phyloP scores from a whole-genome alignment of 1,139 yeast species.

The Magnusiomyces suaveolens region DNA sequence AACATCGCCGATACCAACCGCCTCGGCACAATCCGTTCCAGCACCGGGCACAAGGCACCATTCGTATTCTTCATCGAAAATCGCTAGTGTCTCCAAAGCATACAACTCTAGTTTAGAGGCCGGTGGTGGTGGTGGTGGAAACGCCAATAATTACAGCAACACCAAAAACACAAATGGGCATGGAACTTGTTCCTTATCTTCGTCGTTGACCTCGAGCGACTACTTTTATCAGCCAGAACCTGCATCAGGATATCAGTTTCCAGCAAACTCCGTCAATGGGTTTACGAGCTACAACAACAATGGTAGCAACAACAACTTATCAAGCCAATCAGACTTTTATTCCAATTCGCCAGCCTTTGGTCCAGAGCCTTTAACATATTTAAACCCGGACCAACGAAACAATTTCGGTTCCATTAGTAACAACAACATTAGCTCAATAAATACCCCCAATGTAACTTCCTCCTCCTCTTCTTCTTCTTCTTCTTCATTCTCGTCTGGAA shows the following conservation, averaged over 20 bases:
- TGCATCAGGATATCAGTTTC: neutral
- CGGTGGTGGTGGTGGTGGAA: neutral
- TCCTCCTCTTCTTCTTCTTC: slow-evolving; percentile 5
- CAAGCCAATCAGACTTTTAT: neutral
- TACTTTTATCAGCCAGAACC: neutral
- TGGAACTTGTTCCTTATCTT: neutral
- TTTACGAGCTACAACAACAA: neutral
- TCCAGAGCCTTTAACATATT: neutral
- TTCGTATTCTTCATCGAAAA: neutral
- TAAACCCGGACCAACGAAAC: neutral
- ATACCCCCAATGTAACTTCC: neutral
- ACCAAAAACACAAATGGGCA: too few relatives aligned
- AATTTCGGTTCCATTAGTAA: neutral
- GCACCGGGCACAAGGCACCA: neutral
- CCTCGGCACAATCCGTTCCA: neutral
- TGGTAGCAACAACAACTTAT: neutral
- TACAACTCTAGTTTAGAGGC: neutral
- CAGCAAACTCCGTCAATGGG: too few relatives aligned
- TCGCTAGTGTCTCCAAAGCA: neutral
- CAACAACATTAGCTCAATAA: neutral
- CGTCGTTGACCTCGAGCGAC: neutral
- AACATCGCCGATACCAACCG: slow-evolving; percentile 5
- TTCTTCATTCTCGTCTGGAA: slow-evolving; percentile 1
- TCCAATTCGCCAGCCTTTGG: neutral
- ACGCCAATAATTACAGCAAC: neutral